Evolutionary conservation across 2,329 filamentous ascomycete genomes (phyloP).

Genomic region (Decorospora gaudefroyi): DNA sequence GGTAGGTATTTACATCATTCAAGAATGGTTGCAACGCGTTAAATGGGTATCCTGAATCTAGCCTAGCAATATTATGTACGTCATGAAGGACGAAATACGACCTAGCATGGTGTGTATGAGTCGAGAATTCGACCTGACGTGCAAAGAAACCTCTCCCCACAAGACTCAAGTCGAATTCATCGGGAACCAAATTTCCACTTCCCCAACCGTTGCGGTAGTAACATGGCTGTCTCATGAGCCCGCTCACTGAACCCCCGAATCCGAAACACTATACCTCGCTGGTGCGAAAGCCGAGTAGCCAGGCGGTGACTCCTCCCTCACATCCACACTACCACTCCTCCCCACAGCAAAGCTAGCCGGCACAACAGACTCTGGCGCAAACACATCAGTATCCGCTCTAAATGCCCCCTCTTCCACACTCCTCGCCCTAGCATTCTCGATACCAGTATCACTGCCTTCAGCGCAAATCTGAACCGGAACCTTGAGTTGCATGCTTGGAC

Average conservation of each 20-base stretch:
- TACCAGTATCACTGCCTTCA: conserved; percentile 43
- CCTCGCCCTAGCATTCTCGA: conserved; percentile 39
- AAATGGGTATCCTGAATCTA: no score
- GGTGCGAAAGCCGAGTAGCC: conserved; percentile 35
- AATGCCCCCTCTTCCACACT: conserved; percentile 35
- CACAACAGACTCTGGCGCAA: conserved; percentile 44
- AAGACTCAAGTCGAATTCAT: no score
- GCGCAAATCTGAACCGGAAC: conserved; percentile 54
- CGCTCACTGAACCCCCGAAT: conserved; percentile 5
- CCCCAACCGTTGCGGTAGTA: no score
- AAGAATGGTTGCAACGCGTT: no score
- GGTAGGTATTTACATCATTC: no score
- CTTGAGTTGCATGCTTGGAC: conserved; percentile 47
- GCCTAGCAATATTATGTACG: no score
- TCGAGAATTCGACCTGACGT: no score
- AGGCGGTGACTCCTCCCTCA: conserved; percentile 35
- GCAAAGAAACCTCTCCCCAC: no score
- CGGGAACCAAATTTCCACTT: no score
- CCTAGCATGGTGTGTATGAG: no score
- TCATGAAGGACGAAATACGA: no score
- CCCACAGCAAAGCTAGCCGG: conserved; percentile 29
- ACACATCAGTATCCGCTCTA: conserved; percentile 41
- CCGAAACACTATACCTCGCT: conserved; percentile 11
- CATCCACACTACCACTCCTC: conserved; percentile 5
- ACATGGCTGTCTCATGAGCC: no score